phyloP scores from a whole-genome alignment of 2,329 filamentous ascomycete species.

The Xylaria digitata region DNA sequence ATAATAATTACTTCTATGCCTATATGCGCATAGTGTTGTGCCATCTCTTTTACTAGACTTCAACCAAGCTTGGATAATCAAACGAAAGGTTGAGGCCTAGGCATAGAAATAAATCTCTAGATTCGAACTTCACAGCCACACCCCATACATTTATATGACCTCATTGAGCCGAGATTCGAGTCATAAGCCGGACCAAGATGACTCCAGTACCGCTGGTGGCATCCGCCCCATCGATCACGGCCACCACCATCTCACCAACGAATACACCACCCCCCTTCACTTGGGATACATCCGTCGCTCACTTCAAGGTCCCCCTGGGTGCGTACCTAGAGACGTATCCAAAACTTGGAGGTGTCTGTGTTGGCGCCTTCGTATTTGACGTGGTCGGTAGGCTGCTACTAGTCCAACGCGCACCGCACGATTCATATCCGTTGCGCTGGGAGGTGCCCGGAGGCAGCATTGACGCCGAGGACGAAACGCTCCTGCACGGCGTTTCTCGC shows the following conservation, averaged over 20 bases:
- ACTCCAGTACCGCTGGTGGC: conserved; percentile 1
- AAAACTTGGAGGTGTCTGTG: conserved; percentile 42
- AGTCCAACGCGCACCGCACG: conserved; percentile 53
- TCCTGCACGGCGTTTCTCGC: conserved; percentile 54
- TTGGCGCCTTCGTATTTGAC: conserved; percentile 49
- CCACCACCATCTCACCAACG: conserved; percentile 4
- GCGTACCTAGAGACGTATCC: conserved; percentile 42
- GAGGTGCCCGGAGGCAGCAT: conserved; percentile 56
- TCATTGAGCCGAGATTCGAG: not conserved
- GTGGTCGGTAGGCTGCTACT: conserved; percentile 50
- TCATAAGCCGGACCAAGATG: conserved; percentile 12
- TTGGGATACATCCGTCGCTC: conserved; percentile 38
- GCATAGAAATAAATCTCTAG: no score
- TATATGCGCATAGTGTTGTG: no score
- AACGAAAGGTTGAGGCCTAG: no score
- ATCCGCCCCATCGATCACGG: conserved; percentile 8
- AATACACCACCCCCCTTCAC: conserved; percentile 40
- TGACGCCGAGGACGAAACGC: conserved; percentile 53
- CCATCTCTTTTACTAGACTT: no score
- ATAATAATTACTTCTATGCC: no score
- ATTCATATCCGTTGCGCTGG: conserved; percentile 54
- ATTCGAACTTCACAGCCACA: no score
- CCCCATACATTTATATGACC: not conserved
- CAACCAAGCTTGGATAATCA: no score
- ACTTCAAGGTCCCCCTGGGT: conserved; percentile 41